phyloP scores from a whole-genome alignment of 2,329 filamentous ascomycete species.

The Pseudocercospora vitis region DNA sequence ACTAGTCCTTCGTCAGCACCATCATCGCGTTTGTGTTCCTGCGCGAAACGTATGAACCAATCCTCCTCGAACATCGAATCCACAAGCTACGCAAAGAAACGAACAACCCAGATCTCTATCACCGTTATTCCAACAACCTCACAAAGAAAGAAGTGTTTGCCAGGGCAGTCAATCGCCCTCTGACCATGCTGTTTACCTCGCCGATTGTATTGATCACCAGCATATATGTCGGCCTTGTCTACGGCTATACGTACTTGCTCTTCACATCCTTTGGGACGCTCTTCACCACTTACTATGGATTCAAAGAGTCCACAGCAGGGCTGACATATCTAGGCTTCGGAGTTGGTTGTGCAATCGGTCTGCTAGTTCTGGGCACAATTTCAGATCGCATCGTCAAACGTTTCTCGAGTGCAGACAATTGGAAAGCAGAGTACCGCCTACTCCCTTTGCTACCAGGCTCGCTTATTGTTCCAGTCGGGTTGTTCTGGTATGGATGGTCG shows the following conservation, averaged over 20 bases:
- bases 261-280: slow-evolving; percentile 81
- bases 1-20: too few species aligned
- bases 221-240: slow-evolving; percentile 44
- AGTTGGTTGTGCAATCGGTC: background rate
- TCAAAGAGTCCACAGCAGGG: slow-evolving; percentile 49
- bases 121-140: background rate
- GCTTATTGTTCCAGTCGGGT: slow-evolving; percentile 38
- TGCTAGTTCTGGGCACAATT: background rate
- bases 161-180: background rate
- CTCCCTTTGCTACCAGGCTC: background rate
- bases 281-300: slow-evolving; percentile 69
- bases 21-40: background rate
- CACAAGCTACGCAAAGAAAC: background rate
- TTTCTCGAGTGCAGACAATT: background rate
- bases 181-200: slow-evolving; percentile 48
- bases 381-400: slow-evolving; percentile 8
- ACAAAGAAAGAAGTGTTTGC: background rate
- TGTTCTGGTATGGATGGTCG: slow-evolving; percentile 46
- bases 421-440: slow-evolving; percentile 9
- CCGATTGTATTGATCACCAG: slow-evolving; percentile 51
- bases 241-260: slow-evolving; percentile 64
- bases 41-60: slow-evolving; percentile 1
- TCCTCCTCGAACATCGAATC: background rate
- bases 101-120: background rate
- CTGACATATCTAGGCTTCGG: slow-evolving; percentile 2